Evolutionary conservation across 257 asterid genomes (phyloP).

Genomic region (Sherardia arvensis): DNA sequence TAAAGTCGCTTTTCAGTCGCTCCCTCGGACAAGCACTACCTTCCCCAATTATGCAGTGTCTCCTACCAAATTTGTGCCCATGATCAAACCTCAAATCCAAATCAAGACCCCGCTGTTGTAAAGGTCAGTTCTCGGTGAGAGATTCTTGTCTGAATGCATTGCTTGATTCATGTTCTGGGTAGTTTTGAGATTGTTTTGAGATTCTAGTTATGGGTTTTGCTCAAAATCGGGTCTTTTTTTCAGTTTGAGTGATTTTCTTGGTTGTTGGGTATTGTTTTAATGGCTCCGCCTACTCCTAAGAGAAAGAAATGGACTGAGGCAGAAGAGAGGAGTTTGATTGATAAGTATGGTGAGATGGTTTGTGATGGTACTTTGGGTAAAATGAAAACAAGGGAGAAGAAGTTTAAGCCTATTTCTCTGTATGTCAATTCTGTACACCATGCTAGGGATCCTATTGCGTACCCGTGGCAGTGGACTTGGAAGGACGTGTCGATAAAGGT

Average conservation of each 20-base stretch:
- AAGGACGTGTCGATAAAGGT: constrained; percentile 93
- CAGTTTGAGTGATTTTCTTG: neutral
- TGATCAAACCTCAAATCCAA: neutral
- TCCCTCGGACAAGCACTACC: constrained; percentile 2
- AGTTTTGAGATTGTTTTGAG: neutral
- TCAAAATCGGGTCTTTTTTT: neutral
- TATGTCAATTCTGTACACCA: constrained; percentile 75
- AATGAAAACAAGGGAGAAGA: constrained; percentile 94
- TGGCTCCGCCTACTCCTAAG: constrained; percentile 76
- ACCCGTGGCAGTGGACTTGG: constrained; percentile 99
- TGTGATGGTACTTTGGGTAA: constrained; percentile 69
- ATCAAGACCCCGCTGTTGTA: neutral
- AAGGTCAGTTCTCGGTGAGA: constrained; percentile 13
- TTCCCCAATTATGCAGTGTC: neutral
- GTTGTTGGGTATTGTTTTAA: constrained; percentile 1
- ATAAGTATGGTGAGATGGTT: constrained; percentile 74
- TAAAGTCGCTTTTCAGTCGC: constrained; percentile 1
- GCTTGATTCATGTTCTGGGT: neutral
- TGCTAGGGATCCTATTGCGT: constrained; percentile 46
- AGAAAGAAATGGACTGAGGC: constrained; percentile 99
- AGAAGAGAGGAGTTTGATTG: constrained; percentile 87
- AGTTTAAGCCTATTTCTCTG: constrained; percentile 71
- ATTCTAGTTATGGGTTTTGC: constrained; percentile 5
- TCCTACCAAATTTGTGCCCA: neutral
- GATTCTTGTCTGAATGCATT: neutral